These are phyloP conservation scores for Spathaspora hagerdaliae DNA, from an alignment of 805 yeast genomes.

Conservation along the genomic window DNA sequence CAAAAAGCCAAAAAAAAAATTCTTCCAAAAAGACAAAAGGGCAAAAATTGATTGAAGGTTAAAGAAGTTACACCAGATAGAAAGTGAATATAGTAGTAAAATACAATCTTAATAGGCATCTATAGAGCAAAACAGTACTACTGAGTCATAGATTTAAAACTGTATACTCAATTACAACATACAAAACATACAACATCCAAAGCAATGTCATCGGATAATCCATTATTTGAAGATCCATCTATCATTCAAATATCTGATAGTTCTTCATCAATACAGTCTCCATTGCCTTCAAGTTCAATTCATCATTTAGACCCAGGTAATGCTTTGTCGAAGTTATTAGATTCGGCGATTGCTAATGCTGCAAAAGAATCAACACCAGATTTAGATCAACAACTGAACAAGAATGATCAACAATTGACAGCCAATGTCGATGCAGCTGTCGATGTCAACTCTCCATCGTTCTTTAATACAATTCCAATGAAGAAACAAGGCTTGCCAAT, in stretches of 20 bases:
- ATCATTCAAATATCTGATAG: slow-evolving; percentile 17
- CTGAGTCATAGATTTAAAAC: no score
- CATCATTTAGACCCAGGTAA: slow-evolving; percentile 25
- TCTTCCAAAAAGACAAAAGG: no score
- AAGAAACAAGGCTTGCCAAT: slow-evolving; percentile 1
- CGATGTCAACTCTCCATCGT: neutral
- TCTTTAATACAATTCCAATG: slow-evolving; percentile 2
- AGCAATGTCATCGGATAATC: slow-evolving; percentile 12
- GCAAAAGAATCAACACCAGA: slow-evolving; percentile 43
- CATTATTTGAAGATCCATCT: slow-evolving; percentile 28
- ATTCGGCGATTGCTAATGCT: slow-evolving; percentile 45
- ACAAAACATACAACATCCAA: no score
- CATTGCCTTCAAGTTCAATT: neutral
- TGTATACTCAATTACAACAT: no score
- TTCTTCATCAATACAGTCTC: neutral
- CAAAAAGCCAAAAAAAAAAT: no score
- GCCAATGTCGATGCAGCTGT: neutral
- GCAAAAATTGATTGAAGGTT: no score
- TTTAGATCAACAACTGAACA: slow-evolving; percentile 9
- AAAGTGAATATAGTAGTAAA: no score
- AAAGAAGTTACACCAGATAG: no score
- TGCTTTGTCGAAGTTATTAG: slow-evolving; percentile 39
- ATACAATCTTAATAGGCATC: no score
- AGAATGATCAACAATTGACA: slow-evolving; percentile 11
- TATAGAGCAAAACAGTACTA: no score